Evolutionary conservation across 805 yeast genomes (phyloP).

Genomic region (Jamesozyma rosinii): DNA sequence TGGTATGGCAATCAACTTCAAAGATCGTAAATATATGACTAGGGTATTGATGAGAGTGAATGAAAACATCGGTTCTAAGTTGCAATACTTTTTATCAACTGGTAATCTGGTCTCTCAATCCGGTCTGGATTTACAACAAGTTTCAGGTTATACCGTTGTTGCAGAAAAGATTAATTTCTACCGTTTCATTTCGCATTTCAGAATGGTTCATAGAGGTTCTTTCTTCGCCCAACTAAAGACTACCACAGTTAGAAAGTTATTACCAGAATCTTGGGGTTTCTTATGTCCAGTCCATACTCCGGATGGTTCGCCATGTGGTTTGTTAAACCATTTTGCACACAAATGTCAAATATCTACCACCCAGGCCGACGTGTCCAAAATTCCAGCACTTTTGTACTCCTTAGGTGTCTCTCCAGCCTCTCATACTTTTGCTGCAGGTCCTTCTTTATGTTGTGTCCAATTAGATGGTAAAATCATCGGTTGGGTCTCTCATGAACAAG

Average conservation of each 20-base stretch:
- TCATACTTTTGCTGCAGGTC: constrained; percentile 78
- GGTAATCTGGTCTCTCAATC: constrained; percentile 96
- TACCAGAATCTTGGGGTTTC: constrained; percentile 99
- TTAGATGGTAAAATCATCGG: constrained; percentile 88
- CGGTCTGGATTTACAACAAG: constrained; percentile 95
- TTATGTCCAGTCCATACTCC: constrained; percentile 98
- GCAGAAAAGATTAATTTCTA: constrained; percentile 97
- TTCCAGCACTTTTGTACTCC: constrained; percentile 55
- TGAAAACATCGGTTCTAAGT: constrained; percentile 89
- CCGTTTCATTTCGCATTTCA: constrained; percentile 94
- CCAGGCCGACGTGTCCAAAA: constrained; percentile 61
- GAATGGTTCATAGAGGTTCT: constrained; percentile 99
- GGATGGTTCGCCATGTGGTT: constrained; percentile 99
- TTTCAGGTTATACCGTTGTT: constrained; percentile 94
- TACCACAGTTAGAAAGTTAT: constrained; percentile 88
- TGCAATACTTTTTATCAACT: constrained; percentile 89
- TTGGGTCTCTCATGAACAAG: constrained; percentile 88
- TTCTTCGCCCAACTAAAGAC: constrained; percentile 97
- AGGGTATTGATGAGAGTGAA: constrained; percentile 71
- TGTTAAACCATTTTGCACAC: constrained; percentile 91
- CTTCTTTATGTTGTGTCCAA: constrained; percentile 81
- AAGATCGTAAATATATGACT: constrained; percentile 72
- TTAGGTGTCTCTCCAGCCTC: constrained; percentile 74
- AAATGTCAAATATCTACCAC: constrained; percentile 80
- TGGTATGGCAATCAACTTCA: constrained; percentile 72